Evolutionary conservation across 2,329 filamentous ascomycete species (phyloP).

Genomic region (Lachnellula arida): DNA sequence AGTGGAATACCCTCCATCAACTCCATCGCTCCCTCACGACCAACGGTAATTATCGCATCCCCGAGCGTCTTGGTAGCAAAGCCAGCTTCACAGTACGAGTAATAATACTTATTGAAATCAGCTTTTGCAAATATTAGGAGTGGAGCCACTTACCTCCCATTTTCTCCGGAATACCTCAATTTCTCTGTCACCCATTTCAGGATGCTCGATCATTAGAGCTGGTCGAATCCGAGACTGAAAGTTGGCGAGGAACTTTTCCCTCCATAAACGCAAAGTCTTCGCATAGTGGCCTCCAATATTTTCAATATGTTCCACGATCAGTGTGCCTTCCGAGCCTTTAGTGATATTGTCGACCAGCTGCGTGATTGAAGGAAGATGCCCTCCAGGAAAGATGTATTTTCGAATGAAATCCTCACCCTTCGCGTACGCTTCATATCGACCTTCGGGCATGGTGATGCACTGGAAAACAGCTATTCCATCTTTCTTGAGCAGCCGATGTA

Average conservation of each 20-base stretch:
- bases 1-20: conserved; percentile 67
- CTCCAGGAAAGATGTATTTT: conserved; percentile 75
- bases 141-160: conserved; percentile 53
- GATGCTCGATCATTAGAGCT: conserved; percentile 54
- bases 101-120: conserved; percentile 56
- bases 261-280: conserved; percentile 64
- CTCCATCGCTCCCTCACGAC: conserved; percentile 46
- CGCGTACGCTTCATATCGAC: conserved; percentile 60
- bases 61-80: conserved; percentile 68
- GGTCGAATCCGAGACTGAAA: conserved; percentile 58
- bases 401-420: conserved; percentile 69
- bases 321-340: conserved; percentile 52
- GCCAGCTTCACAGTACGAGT: conserved; percentile 69
- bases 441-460: conserved; percentile 72
- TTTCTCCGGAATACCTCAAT: conserved; percentile 65
- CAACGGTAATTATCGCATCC: conserved; percentile 68
- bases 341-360: conserved; percentile 56
- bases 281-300: conserved; percentile 73
- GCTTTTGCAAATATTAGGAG: neutral
- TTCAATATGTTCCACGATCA: conserved; percentile 63
- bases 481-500: conserved; percentile 60
- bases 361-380: conserved; percentile 58
- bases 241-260: conserved; percentile 57
- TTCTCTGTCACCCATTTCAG: conserved; percentile 54
- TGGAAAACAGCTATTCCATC: conserved; percentile 67